Evolutionary conservation across 1,139 yeast species (phyloP).

Genomic region (Yamadazyma triangularis): DNA sequence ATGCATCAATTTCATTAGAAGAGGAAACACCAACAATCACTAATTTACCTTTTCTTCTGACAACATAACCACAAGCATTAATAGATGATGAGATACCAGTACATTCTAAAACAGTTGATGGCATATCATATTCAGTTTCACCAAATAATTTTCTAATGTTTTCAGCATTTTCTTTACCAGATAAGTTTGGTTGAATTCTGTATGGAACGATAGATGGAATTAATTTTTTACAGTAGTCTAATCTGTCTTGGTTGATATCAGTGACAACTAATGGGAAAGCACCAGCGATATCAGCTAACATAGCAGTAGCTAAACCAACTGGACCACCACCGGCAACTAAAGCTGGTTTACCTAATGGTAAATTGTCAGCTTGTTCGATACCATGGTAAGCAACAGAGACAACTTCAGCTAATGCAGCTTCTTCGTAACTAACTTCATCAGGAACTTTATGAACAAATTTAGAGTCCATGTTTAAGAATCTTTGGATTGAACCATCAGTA

Average conservation of each 20-base stretch:
- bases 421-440: conserved; percentile 24
- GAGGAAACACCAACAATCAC: conserved; percentile 41
- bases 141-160: conserved; percentile 33
- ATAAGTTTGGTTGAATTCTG: conserved; percentile 23
- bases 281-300: conserved; percentile 78
- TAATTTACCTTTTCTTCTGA: conserved; percentile 19
- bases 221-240: conserved; percentile 52
- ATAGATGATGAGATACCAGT: conserved; percentile 44
- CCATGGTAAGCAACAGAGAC: conserved; percentile 31
- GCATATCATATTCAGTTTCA: conserved; percentile 31
- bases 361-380: conserved; percentile 35
- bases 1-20: conserved; percentile 65
- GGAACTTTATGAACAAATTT: conserved; percentile 20
- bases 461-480: conserved; percentile 14
- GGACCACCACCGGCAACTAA: conserved; percentile 93
- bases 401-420: conserved; percentile 31
- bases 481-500: conserved; percentile 13
- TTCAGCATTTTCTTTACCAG: conserved; percentile 35
- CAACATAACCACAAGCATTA: conserved; percentile 56
- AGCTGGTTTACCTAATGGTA: conserved; percentile 68
- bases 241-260: conserved; percentile 58
- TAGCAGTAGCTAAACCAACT: conserved; percentile 78
- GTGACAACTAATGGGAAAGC: conserved; percentile 65
- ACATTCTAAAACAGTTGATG: conserved; percentile 49
- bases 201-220: conserved; percentile 56